These are phyloP conservation scores for Penicillium sp. DNA, from an alignment of 2,329 filamentous ascomycete species.

Conservation along the genomic window DNA sequence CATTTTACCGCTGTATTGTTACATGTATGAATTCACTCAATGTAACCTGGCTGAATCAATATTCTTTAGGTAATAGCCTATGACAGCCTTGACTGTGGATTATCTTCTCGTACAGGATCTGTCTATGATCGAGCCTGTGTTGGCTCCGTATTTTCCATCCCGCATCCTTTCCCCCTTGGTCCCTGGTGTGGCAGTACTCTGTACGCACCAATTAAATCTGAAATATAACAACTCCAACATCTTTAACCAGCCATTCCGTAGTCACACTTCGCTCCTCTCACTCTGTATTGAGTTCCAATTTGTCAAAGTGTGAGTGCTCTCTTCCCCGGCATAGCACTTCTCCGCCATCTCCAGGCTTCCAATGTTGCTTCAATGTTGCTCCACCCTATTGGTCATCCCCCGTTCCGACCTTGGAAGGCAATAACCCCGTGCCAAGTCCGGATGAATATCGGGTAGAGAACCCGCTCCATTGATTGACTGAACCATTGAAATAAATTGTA, in stretches of 20 bases:
- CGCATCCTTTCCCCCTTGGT: neutral
- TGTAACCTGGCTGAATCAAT: neutral
- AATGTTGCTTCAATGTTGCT: neutral
- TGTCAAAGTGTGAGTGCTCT: neutral
- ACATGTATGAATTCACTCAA: neutral
- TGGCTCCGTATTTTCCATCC: neutral
- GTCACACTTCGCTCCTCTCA: no score
- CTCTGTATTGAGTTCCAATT: no score
- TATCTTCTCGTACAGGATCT: no score
- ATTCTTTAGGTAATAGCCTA: neutral
- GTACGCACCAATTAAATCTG: neutral
- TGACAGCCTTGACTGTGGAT: no score
- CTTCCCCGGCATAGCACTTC: neutral
- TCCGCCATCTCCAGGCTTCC: neutral
- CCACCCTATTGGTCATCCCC: neutral
- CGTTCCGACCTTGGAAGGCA: neutral
- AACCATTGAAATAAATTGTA: neutral
- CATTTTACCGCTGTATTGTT: no score
- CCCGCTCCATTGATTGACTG: neutral
- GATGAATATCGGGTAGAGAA: neutral
- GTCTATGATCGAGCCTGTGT: neutral
- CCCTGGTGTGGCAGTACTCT: no score
- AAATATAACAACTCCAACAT: neutral
- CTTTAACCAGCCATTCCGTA: no score
- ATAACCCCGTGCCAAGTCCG: slow-evolving; percentile 4